phyloP scores from a whole-genome alignment of 2,329 filamentous ascomycete species.

The Didymella pomorum region DNA sequence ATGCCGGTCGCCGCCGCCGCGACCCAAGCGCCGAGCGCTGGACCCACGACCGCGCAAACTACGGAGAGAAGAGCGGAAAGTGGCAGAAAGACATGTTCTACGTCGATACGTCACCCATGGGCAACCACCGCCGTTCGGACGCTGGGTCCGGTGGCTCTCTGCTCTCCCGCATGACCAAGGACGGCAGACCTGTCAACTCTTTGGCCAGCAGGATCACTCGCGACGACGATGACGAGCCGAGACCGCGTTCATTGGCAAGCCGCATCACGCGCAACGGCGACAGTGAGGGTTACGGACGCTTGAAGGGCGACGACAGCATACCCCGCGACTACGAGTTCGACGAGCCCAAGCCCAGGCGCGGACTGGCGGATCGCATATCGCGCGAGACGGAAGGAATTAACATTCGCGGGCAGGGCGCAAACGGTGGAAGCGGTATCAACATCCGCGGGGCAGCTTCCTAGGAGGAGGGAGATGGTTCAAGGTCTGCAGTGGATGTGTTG shows the following conservation, averaged over 20 bases:
- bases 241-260: conserved; percentile 35
- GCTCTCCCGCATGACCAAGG: conserved; percentile 47
- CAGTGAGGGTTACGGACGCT: conserved; percentile 36
- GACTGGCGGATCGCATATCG: conserved; percentile 24
- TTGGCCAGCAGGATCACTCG: conserved; percentile 44
- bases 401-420: conserved; percentile 41
- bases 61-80: conserved; percentile 25
- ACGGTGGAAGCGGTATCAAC: conserved; percentile 35
- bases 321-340: conserved; percentile 37
- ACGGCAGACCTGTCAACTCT: conserved; percentile 43
- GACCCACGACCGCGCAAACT: conserved; percentile 43
- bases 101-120: conserved; percentile 51
- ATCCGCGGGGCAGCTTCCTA: conserved; percentile 46
- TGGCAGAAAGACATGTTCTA: conserved; percentile 37
- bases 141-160: conserved; percentile 39
- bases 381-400: conserved; percentile 39
- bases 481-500: not conserved
- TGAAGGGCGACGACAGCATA: conserved; percentile 44
- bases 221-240: conserved; percentile 28
- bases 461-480: not conserved
- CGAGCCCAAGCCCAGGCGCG: conserved; percentile 32
- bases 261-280: conserved; percentile 41
- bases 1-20: conserved; percentile 34
- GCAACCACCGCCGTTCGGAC: conserved; percentile 55
- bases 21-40: conserved; percentile 41